Evolutionary conservation across 2,329 filamentous ascomycete genomes (phyloP).

Genomic region (Cercospora sojina): DNA sequence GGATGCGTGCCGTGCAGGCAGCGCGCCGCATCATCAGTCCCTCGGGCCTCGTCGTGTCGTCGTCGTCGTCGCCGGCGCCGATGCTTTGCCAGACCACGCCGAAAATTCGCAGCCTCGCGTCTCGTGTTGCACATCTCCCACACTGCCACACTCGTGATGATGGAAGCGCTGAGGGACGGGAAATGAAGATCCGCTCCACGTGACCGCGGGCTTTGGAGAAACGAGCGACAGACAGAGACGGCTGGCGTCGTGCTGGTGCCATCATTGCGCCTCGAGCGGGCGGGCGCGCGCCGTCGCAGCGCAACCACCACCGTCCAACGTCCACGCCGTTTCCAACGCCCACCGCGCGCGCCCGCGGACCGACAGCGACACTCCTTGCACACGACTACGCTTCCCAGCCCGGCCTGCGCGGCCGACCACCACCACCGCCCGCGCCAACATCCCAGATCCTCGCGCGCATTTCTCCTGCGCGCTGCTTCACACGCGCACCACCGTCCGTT

Average conservation of each 20-base stretch:
- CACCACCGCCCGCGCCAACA: not conserved
- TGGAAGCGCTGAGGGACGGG: not conserved
- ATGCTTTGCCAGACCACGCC: not conserved
- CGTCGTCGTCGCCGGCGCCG: not conserved
- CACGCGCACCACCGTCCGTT: not conserved
- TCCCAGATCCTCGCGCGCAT: not conserved
- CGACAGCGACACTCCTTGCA: not conserved
- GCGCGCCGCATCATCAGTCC: not conserved
- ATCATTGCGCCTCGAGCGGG: not conserved
- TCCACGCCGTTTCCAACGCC: not conserved
- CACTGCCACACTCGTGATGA: not conserved
- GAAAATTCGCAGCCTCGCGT: not conserved
- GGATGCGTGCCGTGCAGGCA: not conserved
- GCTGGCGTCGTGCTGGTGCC: not conserved
- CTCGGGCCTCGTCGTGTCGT: not conserved
- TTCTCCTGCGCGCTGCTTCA: not conserved
- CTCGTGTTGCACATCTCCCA: not conserved
- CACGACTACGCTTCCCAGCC: conserved; percentile 6
- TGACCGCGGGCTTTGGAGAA: not conserved
- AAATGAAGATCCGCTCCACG: not conserved
- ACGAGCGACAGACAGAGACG: too few species aligned
- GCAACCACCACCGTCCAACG: not conserved
- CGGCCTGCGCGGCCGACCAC: conserved; percentile 3
- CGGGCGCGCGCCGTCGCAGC: not conserved
- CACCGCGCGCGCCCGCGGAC: not conserved